Base-by-base conservation (phyloP, 2,329 filamentous ascomycete genomes). In the Penicillium sp. region DNA sequence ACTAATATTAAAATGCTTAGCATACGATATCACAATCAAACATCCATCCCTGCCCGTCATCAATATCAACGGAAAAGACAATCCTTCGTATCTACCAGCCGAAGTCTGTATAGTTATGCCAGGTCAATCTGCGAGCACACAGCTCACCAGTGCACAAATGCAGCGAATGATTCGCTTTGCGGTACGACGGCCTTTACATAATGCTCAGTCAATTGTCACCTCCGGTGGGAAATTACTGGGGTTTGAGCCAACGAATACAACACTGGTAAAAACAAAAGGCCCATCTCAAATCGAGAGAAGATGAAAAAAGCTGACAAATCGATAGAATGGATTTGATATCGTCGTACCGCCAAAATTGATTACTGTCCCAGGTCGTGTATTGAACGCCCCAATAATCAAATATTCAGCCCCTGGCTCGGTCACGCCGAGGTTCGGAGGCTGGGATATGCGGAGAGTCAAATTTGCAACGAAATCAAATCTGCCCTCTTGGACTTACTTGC, bases 281-380 rank as follows among this genome's bases (percentile, higher is more conserved):
- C n/a, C n/a, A n/a, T n/a, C n/a, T n/a, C n/a, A n/a, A n/a, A n/a
- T n/a, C n/a, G n/a, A n/a, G n/a, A n/a, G n/a, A n/a, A n/a, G n/a
- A n/a, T n/a, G n/a, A n/a, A n/a, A n/a, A n/a, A n/a, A n/a, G n/a
- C n/a, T n/a, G n/a, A n/a, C n/a, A n/a, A n/a, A n/a, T n/a, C n/a
- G n/a, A n/a, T n/a, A n/a, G n/a, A 2, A 94, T 91, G 59, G 86
- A 87, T 5, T 77, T 95, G 21, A 60, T 64, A 23, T 47, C 64
- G 1, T n/a, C n/a, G n/a, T n/a, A n/a, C n/a, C 59, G 71, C 74
- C 80, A 14, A 70, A 76, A 1, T 78, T 96, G 38, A 76, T 96
- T 28, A 88, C 87, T 0, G 88, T 96, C 0, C 78, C 79, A 0
- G 92, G 84, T 1, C 84, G 92, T 5, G 81, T 93, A 38, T 79